A percentile compares a stretch with the other conserved stretches of the same genome.
Evolutionary conservation across 1,284 basidiomycete genomes (phyloP).

Genomic region (Papiliotrema laurentii): DNA sequence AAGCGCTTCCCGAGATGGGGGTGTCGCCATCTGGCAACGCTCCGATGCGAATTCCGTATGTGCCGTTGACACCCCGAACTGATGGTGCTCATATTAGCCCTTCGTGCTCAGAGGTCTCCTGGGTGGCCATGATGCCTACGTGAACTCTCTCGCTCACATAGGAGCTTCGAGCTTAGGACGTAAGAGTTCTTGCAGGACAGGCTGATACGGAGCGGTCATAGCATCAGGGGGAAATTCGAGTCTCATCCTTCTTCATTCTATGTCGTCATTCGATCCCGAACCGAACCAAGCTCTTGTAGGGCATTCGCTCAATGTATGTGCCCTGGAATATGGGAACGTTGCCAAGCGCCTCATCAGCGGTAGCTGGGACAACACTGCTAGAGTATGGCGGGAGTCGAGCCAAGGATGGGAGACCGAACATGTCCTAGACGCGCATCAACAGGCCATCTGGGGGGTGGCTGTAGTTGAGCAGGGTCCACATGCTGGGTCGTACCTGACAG

Average conservation of each 20-base stretch:
- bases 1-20: constrained; percentile 29
- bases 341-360: constrained; percentile 25
- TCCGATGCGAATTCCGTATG: background rate
- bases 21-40: constrained; percentile 28
- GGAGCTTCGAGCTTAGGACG: background rate
- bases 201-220: constrained; percentile 11
- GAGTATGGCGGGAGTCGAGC: constrained; percentile 21
- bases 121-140: constrained; percentile 32
- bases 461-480: constrained; percentile 20
- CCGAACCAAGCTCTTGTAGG: constrained; percentile 23
- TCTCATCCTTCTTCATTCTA: constrained; percentile 31
- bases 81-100: background rate
- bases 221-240: constrained; percentile 34
- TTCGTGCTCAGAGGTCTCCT: constrained; percentile 19
- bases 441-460: constrained; percentile 35
- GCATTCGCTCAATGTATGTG: constrained; percentile 34
- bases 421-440: constrained; percentile 26
- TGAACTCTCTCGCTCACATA: constrained; percentile 34
- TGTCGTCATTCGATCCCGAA: constrained; percentile 15
- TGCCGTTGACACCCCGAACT: no score
- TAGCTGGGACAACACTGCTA: constrained; percentile 36
- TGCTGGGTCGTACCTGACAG: constrained; percentile 24
- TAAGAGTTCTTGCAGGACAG: constrained; percentile 2
- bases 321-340: constrained; percentile 17
- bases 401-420: constrained; percentile 18